Evolutionary conservation across 805 yeast species (phyloP), one percentile per base, ranked within the genome.

Genomic region (Clavispora asparagi): DNA sequence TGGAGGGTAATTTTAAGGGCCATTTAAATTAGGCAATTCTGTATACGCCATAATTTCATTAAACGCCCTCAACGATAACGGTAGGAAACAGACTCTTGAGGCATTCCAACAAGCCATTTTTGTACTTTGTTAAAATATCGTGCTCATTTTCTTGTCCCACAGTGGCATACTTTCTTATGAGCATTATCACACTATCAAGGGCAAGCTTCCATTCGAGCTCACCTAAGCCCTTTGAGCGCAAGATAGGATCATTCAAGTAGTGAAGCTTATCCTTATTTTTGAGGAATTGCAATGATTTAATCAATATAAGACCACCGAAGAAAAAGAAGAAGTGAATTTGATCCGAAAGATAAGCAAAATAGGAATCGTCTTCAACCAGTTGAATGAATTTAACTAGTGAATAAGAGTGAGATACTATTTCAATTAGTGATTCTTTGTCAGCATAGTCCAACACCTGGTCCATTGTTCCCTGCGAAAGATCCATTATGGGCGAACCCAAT

Each of bases 291-390:
- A 63, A 33, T 6, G 62, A 48, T 43, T 62, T 65, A 12, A 74
- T 51, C 41, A 74, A 58, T 13, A 74, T 52, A 6, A 71, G 47
- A 0, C 73, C 70, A 16, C 75, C 62, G 54, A 68, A 76, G 44
- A 72, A 72, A 46, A 77, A 69, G 41, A 72, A 70, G 46, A 82
- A 71, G 57, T 81, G 87, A 39, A 84, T 69, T 63, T 82, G 87
- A 64, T 85, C 90, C 11, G 87, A 80, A n/a, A 85, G 68, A 55
- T 78, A 81, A 0, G 85, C 83, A 63, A 85, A 85, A 55, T 80
- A 81, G 4, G 79, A 70, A 56, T 78, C 82, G 49, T 73, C 68
- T 25, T 67, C 72, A 23, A 75, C 70, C 23, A 57, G 58, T 38
- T 68, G 54, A 41, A 76, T 61, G 17, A 74, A 68, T 39, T 63